Evolutionary conservation across 257 asterid species (phyloP), one percentile per base, ranked within the genome.

Genomic region (Solanum pimpinellifolium): DNA sequence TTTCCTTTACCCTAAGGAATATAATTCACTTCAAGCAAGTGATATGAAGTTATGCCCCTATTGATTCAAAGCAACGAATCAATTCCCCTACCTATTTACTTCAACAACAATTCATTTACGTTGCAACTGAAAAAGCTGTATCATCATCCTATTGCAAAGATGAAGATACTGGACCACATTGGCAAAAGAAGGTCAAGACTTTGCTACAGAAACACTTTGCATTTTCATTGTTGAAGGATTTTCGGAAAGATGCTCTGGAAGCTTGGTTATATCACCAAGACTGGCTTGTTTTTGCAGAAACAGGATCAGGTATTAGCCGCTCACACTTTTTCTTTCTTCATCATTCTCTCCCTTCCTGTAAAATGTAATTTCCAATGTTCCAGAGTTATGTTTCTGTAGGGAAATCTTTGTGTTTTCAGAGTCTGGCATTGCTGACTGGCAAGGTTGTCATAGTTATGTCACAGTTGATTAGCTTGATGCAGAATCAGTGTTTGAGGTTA

Each of bases 381-480:
- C 46, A 85, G 85, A 86, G 29, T 81, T 44, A 78, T 88, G 52
- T 83, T 86, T 89, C 87, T 86, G 89, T 86, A 95, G 97, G 97
- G 87, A 94, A 95, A 87, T 94, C 96, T 14, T 84, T 94, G 86
- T 95, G 96, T 87, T 94, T 95, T 86, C 97, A 95, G 91, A 81
- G 94, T 77, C 96, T 96, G 65, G 96, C 97, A 76, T 88, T 95
- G 87, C 86, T 95, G 76, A 91, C 96, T 31, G 95, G 97, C 78
- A 94, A 95, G 90, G 95, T 95, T 83, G 95, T 95, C 69, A 91
- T 95, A 15, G 97, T 94, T 85, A 92, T 95, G 87, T 95, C 98
- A 37, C 98, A 97, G 78, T 89, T 94, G 89, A 95, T 95, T 89
- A 95, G 98, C 94, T 93, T 95, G 93, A 94, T 95, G 98, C 96